Evolutionary conservation across 169 alveolate species (phyloP), one percentile per base, ranked within the genome.

Genomic region (Plasmodium vivax): DNA sequence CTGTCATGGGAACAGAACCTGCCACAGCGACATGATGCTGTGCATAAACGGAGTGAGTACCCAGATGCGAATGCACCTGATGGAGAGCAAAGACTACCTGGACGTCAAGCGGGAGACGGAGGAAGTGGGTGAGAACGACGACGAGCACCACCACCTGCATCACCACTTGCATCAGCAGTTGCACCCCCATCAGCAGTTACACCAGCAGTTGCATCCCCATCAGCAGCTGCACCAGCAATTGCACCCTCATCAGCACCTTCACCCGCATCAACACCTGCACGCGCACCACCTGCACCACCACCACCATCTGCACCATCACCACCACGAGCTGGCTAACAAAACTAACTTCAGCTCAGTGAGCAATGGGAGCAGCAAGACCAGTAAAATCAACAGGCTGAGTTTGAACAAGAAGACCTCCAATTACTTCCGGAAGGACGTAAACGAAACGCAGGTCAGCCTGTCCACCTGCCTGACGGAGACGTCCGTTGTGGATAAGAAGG

Each of bases 381-480:
- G 56, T 32, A 80, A 90, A 79, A 47, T 88, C 4, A 88, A 88
- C 41, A 79, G 77, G 19, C 14, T 80, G 30, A 90, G 30, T 36
- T 68, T 90, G 12, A 90, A 90, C 74, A 90, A 90, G 82, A 80
- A 90, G 14, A 80, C 90, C 14, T 34, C 47, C n/a, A 90, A 90
- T 32, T 90, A 81, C 73, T 79, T 90, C 74, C 27, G 94, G 36
- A 90, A 90, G 36, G 94, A 90, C 45, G 80, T 80, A 32, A 80
- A 79, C 54, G 94, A 90, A 80, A 81, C 94, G 12, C 91, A 79
- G 74, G 51, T 90, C 14, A 80, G 82, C 16, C 72, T 90, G 38
- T 90, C 94, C 7, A 45, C 91, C 8, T 45, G 94, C 45, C 51
- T 85, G 51, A 85, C 85, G 12, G 93, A 85, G 34, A 32, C 85